A percentile compares a stretch with the other conserved stretches of the same genome.
phyloP scores from a whole-genome alignment of 257 asterid species.

The Handroanthus guayacan region DNA sequence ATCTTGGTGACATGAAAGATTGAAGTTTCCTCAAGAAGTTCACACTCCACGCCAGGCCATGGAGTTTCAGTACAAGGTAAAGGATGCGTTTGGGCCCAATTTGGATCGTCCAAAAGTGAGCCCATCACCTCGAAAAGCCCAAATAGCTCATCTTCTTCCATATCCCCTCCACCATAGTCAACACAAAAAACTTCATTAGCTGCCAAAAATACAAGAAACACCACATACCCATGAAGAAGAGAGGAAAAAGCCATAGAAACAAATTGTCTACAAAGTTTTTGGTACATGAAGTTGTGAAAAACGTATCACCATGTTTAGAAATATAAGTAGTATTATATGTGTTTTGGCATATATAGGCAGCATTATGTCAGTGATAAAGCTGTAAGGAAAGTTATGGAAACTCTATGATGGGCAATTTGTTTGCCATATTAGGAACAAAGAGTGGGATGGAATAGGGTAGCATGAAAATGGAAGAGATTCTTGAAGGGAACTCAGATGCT shows the following conservation, averaged over 20 bases:
- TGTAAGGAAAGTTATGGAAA: slow-evolving; percentile 48
- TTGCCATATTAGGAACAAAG: slow-evolving; percentile 37
- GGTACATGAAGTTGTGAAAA: background rate
- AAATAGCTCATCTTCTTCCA: slow-evolving; percentile 63
- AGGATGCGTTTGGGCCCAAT: slow-evolving; percentile 64
- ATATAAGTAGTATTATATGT: background rate
- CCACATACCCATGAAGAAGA: slow-evolving; percentile 30
- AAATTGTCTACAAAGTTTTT: background rate
- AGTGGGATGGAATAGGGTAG: slow-evolving; percentile 37
- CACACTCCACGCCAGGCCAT: slow-evolving; percentile 80
- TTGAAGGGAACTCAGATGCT: slow-evolving; percentile 33
- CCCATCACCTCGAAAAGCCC: slow-evolving; percentile 73
- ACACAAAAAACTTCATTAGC: slow-evolving; percentile 17
- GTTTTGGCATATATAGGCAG: slow-evolving; percentile 25
- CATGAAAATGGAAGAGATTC: slow-evolving; percentile 40
- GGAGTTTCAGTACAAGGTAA: slow-evolving; percentile 70
- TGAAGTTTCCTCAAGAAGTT: slow-evolving; percentile 53
- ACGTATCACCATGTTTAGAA: background rate
- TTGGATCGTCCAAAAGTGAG: slow-evolving; percentile 66
- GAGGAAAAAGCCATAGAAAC: slow-evolving; percentile 40
- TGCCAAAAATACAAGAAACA: slow-evolving; percentile 38
- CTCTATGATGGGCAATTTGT: slow-evolving; percentile 28
- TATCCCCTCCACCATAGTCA: slow-evolving; percentile 13
- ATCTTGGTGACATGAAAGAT: slow-evolving; percentile 66
- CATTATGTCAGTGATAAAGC: slow-evolving; percentile 45